phyloP scores from a whole-genome alignment of 176 grass and related monocot species.

The Aegilops sharonensis region DNA sequence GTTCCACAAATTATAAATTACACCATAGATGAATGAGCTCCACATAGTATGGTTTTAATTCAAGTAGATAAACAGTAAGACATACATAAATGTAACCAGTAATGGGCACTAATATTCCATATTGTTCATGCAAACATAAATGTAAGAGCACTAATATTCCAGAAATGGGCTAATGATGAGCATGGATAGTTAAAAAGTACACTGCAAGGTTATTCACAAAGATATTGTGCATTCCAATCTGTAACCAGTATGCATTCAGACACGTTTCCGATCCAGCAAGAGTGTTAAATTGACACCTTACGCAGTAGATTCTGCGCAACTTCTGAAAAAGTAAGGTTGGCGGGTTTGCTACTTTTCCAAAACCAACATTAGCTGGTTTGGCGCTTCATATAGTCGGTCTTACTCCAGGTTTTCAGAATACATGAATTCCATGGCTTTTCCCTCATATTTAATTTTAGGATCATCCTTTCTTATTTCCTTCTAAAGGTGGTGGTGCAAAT shows the following conservation, averaged over 20 bases:
- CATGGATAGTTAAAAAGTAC: background rate
- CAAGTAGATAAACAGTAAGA: conserved; percentile 5
- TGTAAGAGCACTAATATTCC: background rate
- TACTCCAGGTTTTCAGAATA: no score
- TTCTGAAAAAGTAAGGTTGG: no score
- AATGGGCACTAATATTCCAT: background rate
- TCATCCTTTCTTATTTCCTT: conserved; percentile 32
- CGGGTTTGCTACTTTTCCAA: no score
- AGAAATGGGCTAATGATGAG: background rate
- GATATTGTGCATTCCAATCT: background rate
- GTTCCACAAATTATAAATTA: conserved; percentile 27
- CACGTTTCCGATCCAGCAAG: background rate
- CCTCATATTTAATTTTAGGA: no score
- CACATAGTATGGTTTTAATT: conserved; percentile 12
- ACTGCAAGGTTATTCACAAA: background rate
- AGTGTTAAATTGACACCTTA: conserved; percentile 30
- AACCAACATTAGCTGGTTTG: no score
- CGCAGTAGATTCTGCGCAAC: conserved; percentile 8
- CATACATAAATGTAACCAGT: background rate
- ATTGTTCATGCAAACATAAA: background rate
- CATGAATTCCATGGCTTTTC: no score
- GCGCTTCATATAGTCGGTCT: no score
- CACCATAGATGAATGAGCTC: background rate
- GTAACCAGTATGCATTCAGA: background rate
- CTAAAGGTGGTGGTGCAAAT: conserved; percentile 20